phyloP scores from a whole-genome alignment of 2,329 filamentous ascomycete species.

The Emergomyces africanus region DNA sequence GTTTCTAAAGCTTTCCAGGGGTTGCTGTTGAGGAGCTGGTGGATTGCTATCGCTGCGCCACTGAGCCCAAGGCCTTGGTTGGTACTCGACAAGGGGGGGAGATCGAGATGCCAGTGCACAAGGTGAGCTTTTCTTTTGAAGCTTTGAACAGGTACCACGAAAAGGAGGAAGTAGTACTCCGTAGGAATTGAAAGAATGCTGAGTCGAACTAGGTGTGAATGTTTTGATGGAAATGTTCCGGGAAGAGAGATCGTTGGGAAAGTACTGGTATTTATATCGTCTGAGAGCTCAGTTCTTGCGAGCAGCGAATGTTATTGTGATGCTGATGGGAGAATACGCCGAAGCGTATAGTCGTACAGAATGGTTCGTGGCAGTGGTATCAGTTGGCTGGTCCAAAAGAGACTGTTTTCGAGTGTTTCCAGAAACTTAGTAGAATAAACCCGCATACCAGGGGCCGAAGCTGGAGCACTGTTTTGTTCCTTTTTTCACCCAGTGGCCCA shows the following conservation, averaged over 20 bases:
- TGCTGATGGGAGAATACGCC: neutral
- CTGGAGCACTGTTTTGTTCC: neutral
- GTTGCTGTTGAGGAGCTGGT: neutral
- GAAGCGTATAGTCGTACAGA: neutral
- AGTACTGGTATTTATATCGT: neutral
- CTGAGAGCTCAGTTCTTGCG: neutral
- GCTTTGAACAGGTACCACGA: neutral
- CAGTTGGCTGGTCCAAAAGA: neutral
- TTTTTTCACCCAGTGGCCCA: neutral
- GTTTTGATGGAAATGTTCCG: neutral
- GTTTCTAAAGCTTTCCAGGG: neutral
- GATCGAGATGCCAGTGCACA: neutral
- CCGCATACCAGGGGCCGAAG: neutral
- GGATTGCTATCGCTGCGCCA: neutral
- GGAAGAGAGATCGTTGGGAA: neutral
- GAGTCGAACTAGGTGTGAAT: neutral
- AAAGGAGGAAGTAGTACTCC: too few relatives aligned
- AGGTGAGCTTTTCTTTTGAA: neutral
- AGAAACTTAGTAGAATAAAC: neutral
- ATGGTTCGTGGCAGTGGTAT: neutral
- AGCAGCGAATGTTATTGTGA: neutral
- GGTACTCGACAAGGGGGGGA: neutral
- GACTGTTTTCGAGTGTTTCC: neutral
- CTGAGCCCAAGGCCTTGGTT: neutral
- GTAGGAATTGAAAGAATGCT: neutral